These are phyloP conservation scores for Epichloe gansuensis DNA, from an alignment of 2,329 filamentous ascomycete genomes.

Conservation along the genomic window DNA sequence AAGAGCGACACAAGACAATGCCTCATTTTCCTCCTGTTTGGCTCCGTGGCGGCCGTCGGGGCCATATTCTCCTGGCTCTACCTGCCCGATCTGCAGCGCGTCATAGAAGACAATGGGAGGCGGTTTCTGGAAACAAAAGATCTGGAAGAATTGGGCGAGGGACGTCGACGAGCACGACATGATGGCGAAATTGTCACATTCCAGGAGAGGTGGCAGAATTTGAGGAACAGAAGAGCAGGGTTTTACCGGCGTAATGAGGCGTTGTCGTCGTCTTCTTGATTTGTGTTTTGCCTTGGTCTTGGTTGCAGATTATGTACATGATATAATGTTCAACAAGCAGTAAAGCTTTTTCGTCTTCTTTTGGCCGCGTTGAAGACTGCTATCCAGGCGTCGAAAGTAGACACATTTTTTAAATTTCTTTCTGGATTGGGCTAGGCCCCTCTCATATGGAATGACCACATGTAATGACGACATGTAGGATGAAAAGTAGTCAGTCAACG, in stretches of 20 bases:
- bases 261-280: neutral
- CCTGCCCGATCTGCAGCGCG: slow-evolving; percentile 33
- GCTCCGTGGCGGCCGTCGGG: slow-evolving; percentile 34
- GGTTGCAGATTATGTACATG: neutral
- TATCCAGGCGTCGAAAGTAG: too few relatives aligned
- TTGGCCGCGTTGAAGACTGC: too few relatives aligned
- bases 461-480: neutral
- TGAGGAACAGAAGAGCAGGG: slow-evolving; percentile 21
- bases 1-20: slow-evolving; percentile 29
- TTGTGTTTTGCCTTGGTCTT: too few relatives aligned
- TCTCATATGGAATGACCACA: neutral
- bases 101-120: slow-evolving; percentile 22
- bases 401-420: too few relatives aligned
- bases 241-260: slow-evolving; percentile 1
- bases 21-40: slow-evolving; percentile 37
- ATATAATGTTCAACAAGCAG: too few relatives aligned
- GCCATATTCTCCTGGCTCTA: slow-evolving; percentile 40
- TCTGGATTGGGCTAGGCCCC: too few relatives aligned
- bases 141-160: slow-evolving; percentile 38
- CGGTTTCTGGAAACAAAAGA: slow-evolving; percentile 30
- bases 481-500: neutral
- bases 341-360: too few relatives aligned
- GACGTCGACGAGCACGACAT: slow-evolving; percentile 28
- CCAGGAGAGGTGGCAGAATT: slow-evolving; percentile 27
- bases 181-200: slow-evolving; percentile 33